phyloP scores from a whole-genome alignment of 192 early-diverging fungal genomes.

The Coemansia sp. region DNA sequence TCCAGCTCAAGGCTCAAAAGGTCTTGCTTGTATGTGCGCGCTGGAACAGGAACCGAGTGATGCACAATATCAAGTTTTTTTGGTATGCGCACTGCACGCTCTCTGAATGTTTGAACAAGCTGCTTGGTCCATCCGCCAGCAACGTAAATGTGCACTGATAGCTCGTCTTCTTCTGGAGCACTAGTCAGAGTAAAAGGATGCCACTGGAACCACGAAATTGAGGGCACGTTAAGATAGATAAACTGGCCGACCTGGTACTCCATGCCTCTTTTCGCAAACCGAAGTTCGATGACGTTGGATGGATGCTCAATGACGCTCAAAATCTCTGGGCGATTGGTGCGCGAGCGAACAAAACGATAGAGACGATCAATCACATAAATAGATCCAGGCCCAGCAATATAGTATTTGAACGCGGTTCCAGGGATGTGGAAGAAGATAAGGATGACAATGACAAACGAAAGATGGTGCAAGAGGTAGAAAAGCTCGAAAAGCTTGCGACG shows the following conservation, averaged over 20 bases:
- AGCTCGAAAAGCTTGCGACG: constrained; percentile 57
- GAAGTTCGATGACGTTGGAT: constrained; percentile 74
- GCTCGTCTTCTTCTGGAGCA: constrained; percentile 71
- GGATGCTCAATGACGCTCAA: constrained; percentile 81
- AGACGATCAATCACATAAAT: constrained; percentile 68
- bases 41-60: constrained; percentile 3
- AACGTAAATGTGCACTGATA: constrained; percentile 72
- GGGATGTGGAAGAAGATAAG: constrained; percentile 67
- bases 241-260: constrained; percentile 68
- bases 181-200: constrained; percentile 84
- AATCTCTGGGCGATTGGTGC: constrained; percentile 60
- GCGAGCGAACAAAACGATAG: constrained; percentile 62
- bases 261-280: constrained; percentile 62
- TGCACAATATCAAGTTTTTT: constrained; percentile 6
- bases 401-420: constrained; percentile 72
- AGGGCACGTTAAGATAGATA: constrained; percentile 69
- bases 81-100: constrained; percentile 9
- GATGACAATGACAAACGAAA: constrained; percentile 71
- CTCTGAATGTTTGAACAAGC: constrained; percentile 41
- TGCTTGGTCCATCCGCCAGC: constrained; percentile 69
- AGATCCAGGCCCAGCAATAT: constrained; percentile 57
- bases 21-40: background rate
- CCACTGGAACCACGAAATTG: constrained; percentile 68
- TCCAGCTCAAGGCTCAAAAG: background rate
- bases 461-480: constrained; percentile 81